phyloP scores from a whole-genome alignment of 1,284 basidiomycete species.

The Fomitopsis palustris region DNA sequence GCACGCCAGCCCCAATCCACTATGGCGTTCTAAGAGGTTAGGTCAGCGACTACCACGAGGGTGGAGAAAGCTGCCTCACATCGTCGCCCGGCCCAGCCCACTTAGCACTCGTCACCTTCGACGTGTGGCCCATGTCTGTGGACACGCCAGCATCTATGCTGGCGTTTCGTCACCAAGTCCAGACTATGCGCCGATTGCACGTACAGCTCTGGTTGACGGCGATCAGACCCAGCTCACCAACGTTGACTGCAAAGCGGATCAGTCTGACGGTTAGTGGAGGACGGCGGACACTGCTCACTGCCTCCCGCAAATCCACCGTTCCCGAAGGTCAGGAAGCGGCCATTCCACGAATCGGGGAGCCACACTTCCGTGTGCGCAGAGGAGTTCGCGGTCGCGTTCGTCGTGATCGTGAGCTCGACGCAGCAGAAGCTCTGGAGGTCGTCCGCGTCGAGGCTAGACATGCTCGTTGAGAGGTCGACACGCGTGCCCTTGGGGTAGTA shows the following conservation, averaged over 20 bases:
- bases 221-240: slow-evolving; percentile 24
- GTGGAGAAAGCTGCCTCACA: slow-evolving; percentile 9
- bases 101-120: slow-evolving; percentile 13
- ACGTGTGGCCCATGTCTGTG: slow-evolving; percentile 25
- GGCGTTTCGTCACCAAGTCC: too few species aligned
- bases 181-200: neutral
- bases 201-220: slow-evolving; percentile 26
- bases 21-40: slow-evolving; percentile 21
- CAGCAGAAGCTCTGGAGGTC: slow-evolving; percentile 19
- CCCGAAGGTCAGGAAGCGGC: slow-evolving; percentile 23
- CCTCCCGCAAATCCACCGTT: slow-evolving; percentile 27
- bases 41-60: neutral
- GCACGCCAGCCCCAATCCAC: slow-evolving; percentile 28
- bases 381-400: slow-evolving; percentile 21
- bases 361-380: slow-evolving; percentile 24
- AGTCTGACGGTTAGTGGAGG: neutral
- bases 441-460: slow-evolving; percentile 11
- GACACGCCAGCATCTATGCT: slow-evolving; percentile 24
- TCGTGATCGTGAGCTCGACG: slow-evolving; percentile 17
- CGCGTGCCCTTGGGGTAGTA: neutral
- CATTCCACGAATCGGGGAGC: slow-evolving; percentile 29
- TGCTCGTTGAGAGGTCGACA: neutral
- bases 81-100: slow-evolving; percentile 26
- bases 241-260: slow-evolving; percentile 15
- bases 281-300: slow-evolving; percentile 11